These are phyloP conservation scores for Nymphaea colorata DNA, from an alignment of 164 flowering plant genomes.

Conservation along the genomic window DNA sequence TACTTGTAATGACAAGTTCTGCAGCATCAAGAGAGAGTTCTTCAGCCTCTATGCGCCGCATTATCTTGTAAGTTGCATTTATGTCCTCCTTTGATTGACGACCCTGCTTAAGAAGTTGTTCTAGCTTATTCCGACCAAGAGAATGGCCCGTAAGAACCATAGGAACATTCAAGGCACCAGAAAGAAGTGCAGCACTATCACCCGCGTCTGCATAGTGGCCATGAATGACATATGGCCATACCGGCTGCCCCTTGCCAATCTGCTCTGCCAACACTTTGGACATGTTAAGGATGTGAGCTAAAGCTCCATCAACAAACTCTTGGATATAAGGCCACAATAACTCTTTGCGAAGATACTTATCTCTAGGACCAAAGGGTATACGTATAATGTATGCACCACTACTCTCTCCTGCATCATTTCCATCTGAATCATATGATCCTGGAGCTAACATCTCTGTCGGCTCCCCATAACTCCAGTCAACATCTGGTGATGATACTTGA, in stretches of 20 bases:
- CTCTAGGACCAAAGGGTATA: conserved; percentile 84
- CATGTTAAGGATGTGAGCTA: conserved; percentile 79
- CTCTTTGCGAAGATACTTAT: conserved; percentile 70
- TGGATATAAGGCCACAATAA: conserved; percentile 77
- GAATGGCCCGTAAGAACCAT: conserved; percentile 98
- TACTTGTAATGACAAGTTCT: conserved; percentile 90
- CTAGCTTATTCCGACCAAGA: conserved; percentile 83
- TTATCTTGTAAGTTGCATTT: conserved; percentile 76
- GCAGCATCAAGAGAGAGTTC: conserved; percentile 95
- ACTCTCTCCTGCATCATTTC: conserved; percentile 63
- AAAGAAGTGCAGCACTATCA: conserved; percentile 88
- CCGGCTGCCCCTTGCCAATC: conserved; percentile 63
- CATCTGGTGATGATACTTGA: conserved; percentile 66
- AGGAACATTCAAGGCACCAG: conserved; percentile 89
- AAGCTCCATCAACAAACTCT: conserved; percentile 92
- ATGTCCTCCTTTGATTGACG: conserved; percentile 87
- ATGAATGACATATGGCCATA: conserved; percentile 91
- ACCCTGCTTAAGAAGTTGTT: conserved; percentile 94
- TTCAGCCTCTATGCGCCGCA: conserved; percentile 93
- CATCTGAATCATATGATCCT: conserved; percentile 45
- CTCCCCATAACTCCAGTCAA: conserved; percentile 89
- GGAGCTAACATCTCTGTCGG: conserved; percentile 81
- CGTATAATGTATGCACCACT: conserved; percentile 86
- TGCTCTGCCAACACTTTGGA: conserved; percentile 83
- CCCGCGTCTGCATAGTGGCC: conserved; percentile 98